Conservation (phyloP, 1,284 basidiomycete species). For the Rhodotorula mucilaginosa region DNA sequence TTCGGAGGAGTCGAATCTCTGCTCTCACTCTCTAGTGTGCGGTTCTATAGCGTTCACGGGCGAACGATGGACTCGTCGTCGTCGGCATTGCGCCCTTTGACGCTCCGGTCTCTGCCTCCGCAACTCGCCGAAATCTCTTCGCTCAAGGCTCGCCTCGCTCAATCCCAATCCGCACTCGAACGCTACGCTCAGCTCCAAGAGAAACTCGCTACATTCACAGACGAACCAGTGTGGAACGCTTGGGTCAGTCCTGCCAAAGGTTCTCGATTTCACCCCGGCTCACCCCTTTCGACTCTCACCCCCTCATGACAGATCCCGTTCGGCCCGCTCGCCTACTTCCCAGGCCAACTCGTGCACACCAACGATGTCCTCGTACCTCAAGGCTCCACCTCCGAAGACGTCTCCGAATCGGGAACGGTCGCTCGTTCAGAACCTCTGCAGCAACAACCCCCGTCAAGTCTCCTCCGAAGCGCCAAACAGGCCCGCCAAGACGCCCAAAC, state of each 20-base stretch:
- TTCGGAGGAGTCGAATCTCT: no score
- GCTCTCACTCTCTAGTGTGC: no score
- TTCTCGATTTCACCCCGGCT: not conserved
- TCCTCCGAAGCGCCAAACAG: conserved; percentile 37
- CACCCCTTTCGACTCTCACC: not conserved
- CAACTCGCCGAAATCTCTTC: not conserved
- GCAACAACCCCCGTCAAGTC: not conserved
- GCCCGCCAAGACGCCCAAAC: conserved; percentile 3
- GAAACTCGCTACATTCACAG: conserved; percentile 30
- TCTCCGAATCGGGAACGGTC: not conserved
- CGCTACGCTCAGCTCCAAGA: conserved; percentile 2
- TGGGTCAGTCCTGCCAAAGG: conserved; percentile 7
- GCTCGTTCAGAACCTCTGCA: not conserved
- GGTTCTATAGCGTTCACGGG: no score
- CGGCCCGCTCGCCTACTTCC: conserved; percentile 35
- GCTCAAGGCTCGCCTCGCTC: conserved; percentile 12
- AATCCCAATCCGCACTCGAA: not conserved
- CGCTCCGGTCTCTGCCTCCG: conserved; percentile 21
- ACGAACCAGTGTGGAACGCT: conserved; percentile 36
- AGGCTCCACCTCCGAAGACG: no score
- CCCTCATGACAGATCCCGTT: conserved; percentile 30
- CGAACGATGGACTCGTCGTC: not conserved
- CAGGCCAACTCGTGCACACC: conserved; percentile 35
- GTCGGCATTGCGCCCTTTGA: conserved; percentile 20
- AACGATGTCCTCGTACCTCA: conserved; percentile 31